phyloP scores from a whole-genome alignment of 495 filamentous ascomycete genomes.

The Hyaloscypha hepaticicola region DNA sequence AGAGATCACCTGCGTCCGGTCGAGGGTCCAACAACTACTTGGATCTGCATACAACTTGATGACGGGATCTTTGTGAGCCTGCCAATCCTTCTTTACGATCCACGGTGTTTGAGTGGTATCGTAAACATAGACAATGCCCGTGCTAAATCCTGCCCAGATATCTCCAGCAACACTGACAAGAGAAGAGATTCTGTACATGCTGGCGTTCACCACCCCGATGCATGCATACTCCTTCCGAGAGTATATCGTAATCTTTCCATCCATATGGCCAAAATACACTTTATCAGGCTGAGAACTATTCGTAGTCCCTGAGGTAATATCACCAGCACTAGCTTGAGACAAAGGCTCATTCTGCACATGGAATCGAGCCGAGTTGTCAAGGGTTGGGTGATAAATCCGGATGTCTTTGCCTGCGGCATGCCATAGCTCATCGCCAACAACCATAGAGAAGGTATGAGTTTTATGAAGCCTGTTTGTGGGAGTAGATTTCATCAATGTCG shows the following conservation, averaged over 20 bases:
- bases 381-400: slow-evolving; percentile 73
- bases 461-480: slow-evolving; percentile 68
- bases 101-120: slow-evolving; percentile 80
- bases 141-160: slow-evolving; percentile 94
- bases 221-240: slow-evolving; percentile 73
- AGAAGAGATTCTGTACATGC: slow-evolving; percentile 92
- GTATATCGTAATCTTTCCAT: slow-evolving; percentile 93
- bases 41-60: slow-evolving; percentile 72
- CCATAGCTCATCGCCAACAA: slow-evolving; percentile 80
- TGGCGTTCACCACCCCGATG: slow-evolving; percentile 75
- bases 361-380: slow-evolving; percentile 63
- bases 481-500: slow-evolving; percentile 67
- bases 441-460: slow-evolving; percentile 84
- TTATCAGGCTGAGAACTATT: slow-evolving; percentile 72
- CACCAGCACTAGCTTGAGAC: slow-evolving; percentile 63
- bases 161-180: slow-evolving; percentile 78
- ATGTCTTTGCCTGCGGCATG: slow-evolving; percentile 86
- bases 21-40: slow-evolving; percentile 83
- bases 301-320: slow-evolving; percentile 83
- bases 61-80: slow-evolving; percentile 81
- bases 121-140: slow-evolving; percentile 93
- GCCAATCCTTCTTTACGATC: slow-evolving; percentile 91
- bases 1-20: slow-evolving; percentile 82
- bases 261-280: slow-evolving; percentile 87
- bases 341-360: slow-evolving; percentile 70